Percentiles rank a stretch among this genome's conserved stretches.
phyloP scores from a whole-genome alignment of 1,284 basidiomycete genomes.

The Cryptococcus maquisensis region DNA sequence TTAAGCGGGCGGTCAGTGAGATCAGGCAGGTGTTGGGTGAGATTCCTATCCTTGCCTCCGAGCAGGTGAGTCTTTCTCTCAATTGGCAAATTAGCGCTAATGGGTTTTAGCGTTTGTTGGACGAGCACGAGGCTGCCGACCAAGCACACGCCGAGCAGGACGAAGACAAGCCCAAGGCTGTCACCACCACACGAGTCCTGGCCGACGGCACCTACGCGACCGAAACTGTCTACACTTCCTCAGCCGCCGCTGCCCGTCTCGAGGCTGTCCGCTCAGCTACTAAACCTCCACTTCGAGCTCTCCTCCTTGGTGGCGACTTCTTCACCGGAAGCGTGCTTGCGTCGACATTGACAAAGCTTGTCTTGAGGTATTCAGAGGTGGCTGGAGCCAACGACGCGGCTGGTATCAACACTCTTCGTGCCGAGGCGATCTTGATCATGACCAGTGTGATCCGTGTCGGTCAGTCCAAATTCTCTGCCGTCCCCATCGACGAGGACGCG shows the following conservation, averaged over 20 bases:
- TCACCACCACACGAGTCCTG: conserved; percentile 61
- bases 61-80: conserved; percentile 56
- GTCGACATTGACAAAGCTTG: conserved; percentile 84
- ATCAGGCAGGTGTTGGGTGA: conserved; percentile 88
- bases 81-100: neutral
- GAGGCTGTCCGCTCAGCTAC: conserved; percentile 78
- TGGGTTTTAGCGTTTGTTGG: conserved; percentile 57
- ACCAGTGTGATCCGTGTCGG: conserved; percentile 93
- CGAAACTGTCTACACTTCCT: conserved; percentile 81
- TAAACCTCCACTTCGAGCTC: conserved; percentile 85
- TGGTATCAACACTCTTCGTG: conserved; percentile 69
- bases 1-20: conserved; percentile 71
- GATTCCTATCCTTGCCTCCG: conserved; percentile 89
- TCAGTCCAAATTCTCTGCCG: conserved; percentile 89
- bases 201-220: conserved; percentile 98
- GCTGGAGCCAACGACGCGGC: conserved; percentile 53
- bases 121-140: conserved; percentile 64
- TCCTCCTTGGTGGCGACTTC: conserved; percentile 94
- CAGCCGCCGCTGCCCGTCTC: conserved; percentile 61
- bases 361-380: conserved; percentile 71
- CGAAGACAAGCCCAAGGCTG: conserved; percentile 49
- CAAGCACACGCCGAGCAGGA: conserved; percentile 41
- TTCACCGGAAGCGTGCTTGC: conserved; percentile 91
- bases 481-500: conserved; percentile 96
- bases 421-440: conserved; percentile 99